Evolutionary conservation across 768 basidiomycete species (phyloP).

Genomic region (Amanita fuliginea): DNA sequence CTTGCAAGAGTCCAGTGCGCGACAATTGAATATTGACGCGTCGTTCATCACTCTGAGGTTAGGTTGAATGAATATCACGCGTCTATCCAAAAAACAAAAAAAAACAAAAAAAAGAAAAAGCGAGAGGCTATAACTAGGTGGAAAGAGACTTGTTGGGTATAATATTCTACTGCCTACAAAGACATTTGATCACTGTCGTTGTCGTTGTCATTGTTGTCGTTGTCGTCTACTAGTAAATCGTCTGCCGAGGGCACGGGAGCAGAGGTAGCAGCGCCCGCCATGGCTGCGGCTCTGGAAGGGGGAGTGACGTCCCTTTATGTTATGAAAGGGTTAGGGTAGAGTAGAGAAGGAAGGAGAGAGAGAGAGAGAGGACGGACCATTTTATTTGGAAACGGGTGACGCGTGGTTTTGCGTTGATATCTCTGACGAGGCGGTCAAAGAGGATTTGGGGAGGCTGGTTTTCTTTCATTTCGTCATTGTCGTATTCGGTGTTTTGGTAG

Average conservation of each 20-base stretch:
- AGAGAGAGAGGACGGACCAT: slow-evolving; percentile 38
- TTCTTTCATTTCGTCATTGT: slow-evolving; percentile 85
- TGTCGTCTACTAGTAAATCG: slow-evolving; percentile 43
- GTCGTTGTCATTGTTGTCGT: slow-evolving; percentile 8
- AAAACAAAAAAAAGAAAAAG: too few relatives aligned
- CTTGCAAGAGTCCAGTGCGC: too few relatives aligned
- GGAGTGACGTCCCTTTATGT: slow-evolving; percentile 55
- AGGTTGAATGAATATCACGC: too few relatives aligned
- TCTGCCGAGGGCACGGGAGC: slow-evolving; percentile 68
- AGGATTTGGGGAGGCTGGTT: slow-evolving; percentile 55
- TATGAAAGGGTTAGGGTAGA: neutral
- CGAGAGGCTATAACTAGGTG: too few relatives aligned
- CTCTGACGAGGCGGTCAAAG: slow-evolving; percentile 74
- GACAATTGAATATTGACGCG: too few relatives aligned
- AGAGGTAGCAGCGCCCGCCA: slow-evolving; percentile 56
- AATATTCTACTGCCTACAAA: too few relatives aligned
- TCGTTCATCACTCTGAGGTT: too few relatives aligned
- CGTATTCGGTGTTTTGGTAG: slow-evolving; percentile 98
- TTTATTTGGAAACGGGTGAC: slow-evolving; percentile 91
- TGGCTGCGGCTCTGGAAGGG: slow-evolving; percentile 28
- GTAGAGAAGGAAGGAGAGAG: neutral
- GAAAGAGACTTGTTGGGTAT: too few relatives aligned
- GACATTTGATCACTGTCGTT: too few relatives aligned
- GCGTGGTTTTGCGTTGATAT: slow-evolving; percentile 84
- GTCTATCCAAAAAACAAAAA: too few relatives aligned